A percentile compares a stretch with the other conserved stretches of the same genome.
These are phyloP conservation scores for Ophiostoma populinum DNA, from an alignment of 2,329 filamentous ascomycete species.

Conservation along the genomic window DNA sequence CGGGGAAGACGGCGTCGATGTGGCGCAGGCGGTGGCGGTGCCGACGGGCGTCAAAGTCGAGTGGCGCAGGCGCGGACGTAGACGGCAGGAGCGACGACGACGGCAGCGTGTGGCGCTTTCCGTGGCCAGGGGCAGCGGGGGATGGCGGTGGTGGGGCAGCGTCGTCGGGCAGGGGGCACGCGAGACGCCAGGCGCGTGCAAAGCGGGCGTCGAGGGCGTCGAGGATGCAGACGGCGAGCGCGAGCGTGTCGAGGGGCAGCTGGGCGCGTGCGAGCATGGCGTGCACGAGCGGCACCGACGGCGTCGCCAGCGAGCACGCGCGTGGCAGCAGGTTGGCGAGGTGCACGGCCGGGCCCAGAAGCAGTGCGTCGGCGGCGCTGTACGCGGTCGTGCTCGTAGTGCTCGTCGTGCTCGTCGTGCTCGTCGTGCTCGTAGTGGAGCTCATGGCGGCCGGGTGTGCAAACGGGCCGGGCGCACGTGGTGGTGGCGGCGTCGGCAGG, in stretches of 20 bases:
- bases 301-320: constrained; percentile 39
- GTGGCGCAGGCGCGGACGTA: constrained; percentile 16
- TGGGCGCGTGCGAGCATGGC: constrained; percentile 39
- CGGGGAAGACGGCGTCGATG: constrained; percentile 43
- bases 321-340: constrained; percentile 49
- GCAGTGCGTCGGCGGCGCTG: background rate
- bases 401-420: background rate
- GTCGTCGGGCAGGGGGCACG: constrained; percentile 28
- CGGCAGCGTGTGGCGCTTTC: constrained; percentile 32
- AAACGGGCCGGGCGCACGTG: constrained; percentile 23
- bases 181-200: constrained; percentile 42
- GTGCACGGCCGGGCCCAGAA: constrained; percentile 43
- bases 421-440: too few relatives aligned
- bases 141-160: background rate
- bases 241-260: constrained; percentile 42
- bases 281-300: constrained; percentile 43
- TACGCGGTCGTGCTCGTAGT: background rate
- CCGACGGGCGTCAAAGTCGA: constrained; percentile 11
- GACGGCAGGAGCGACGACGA: too few relatives aligned
- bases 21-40: constrained; percentile 24
- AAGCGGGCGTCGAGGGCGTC: constrained; percentile 47
- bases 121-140: background rate
- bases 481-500: constrained; percentile 45
- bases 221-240: constrained; percentile 48
- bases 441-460: background rate